Conservation (phyloP, 164 flowering plant genomes). For the Malania oleifera region DNA sequence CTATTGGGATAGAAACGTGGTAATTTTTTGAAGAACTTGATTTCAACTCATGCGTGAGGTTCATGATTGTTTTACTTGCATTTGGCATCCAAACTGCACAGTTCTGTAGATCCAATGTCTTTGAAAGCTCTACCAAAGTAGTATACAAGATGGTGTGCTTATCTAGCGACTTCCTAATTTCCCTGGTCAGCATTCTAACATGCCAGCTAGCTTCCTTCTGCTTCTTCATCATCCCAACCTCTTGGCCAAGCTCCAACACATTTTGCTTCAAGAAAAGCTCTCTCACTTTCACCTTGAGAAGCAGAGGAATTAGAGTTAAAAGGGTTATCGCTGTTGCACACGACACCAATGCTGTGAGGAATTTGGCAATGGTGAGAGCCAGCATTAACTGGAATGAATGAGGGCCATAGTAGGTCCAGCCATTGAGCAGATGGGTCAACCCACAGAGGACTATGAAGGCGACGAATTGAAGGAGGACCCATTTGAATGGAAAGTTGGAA, state of each 20-base stretch:
- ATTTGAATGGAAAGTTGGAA: conserved; percentile 55
- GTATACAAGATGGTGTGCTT: conserved; percentile 50
- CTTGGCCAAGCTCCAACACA: conserved; percentile 46
- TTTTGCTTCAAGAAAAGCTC: conserved; percentile 51
- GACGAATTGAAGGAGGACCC: conserved; percentile 55
- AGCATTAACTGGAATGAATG: conserved; percentile 52
- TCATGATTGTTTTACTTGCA: conserved; percentile 33
- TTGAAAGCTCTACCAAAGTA: conserved; percentile 60
- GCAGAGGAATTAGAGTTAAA: conserved; percentile 46
- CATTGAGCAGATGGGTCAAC: conserved; percentile 53
- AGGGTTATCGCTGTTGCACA: conserved; percentile 65
- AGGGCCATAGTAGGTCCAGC: conserved; percentile 52
- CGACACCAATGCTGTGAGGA: conserved; percentile 56
- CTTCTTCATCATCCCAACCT: conserved; percentile 58
- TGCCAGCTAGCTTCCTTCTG: conserved; percentile 56
- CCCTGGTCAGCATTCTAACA: conserved; percentile 55
- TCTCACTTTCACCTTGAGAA: conserved; percentile 48
- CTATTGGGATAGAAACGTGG: conserved; percentile 19
- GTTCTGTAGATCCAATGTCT: conserved; percentile 41
- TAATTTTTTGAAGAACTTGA: conserved; percentile 9
- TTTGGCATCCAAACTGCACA: conserved; percentile 67
- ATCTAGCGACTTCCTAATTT: conserved; percentile 59
- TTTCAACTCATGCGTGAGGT: conserved; percentile 46
- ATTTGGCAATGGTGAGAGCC: conserved; percentile 44
- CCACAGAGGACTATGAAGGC: conserved; percentile 67